Base-by-base conservation (phyloP, 2,329 filamentous ascomycete genomes). In the Sporothrix mexicana region DNA sequence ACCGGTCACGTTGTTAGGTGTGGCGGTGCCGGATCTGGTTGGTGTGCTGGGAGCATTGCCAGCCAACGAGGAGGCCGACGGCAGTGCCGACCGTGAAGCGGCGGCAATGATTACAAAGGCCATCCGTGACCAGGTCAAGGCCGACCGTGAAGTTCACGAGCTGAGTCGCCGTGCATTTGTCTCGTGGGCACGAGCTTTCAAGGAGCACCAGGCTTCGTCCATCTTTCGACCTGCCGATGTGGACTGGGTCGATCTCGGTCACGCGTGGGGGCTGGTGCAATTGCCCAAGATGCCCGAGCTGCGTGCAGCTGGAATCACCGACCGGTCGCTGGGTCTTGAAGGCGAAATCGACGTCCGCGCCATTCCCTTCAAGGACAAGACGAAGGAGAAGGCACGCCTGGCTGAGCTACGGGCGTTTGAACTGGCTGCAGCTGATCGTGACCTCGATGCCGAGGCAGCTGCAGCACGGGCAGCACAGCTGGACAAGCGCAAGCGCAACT, bases 221-320 rank as follows among this genome's bases (percentile, higher is more conserved):
- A 98, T 99, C 76, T 99, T 99, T 84, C 90, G 92, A 12, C 85
- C 94, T 1, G 81, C 86, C 2, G 94, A 97, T 78, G 85, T 98
- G 17, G 91, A 97, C 80, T 99, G 96, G 96, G 83, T 87, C 5
- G 92, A 94, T 70, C 85, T 96, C 0, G 95, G 91, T 0, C 86
- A 89, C 71, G 92, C 92, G 0, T 99, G 95, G 93, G 96, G 93
- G 1, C 85, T 99, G 0, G 85, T 98, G 1, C 91, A 91, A 69
- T 86, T 98, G 75, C 96, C 96, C 3, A 94, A 92, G 79, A 99
- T 99, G 96, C 95, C 96, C 0, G 96, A 99, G 81, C 83, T 93
- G 70, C 92, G 91, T 77, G 88, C 85, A 0, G 80, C 86, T 5
- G 95, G 92, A 85, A 87, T 89, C 13, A 91, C 91, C 4, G 91